A percentile compares a stretch with the other conserved stretches of the same genome.
These are phyloP conservation scores for Xerocomellus intermedius DNA, from an alignment of 768 basidiomycete species.

Conservation along the genomic window DNA sequence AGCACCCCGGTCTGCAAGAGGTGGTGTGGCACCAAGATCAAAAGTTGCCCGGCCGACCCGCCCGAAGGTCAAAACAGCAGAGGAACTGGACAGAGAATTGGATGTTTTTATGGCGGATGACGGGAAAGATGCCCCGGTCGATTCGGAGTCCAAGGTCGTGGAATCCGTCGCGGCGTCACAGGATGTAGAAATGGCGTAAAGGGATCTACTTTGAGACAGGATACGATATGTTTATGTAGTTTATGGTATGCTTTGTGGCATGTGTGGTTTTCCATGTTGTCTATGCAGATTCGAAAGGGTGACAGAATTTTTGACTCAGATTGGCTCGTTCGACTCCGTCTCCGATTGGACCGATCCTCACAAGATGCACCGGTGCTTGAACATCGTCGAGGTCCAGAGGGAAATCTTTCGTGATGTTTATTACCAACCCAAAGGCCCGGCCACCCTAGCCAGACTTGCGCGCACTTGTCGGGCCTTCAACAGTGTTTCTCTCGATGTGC, in stretches of 20 bases:
- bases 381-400: slow-evolving; percentile 27
- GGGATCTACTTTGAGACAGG: neutral
- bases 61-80: slow-evolving; percentile 68
- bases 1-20: slow-evolving; percentile 25
- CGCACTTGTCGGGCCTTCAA: slow-evolving; percentile 27
- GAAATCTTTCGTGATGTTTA: slow-evolving; percentile 22
- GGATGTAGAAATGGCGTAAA: slow-evolving; percentile 56
- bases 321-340: neutral
- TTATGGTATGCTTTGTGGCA: slow-evolving; percentile 8
- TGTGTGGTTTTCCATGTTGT: neutral
- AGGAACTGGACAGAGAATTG: slow-evolving; percentile 84
- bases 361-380: slow-evolving; percentile 26
- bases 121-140: slow-evolving; percentile 21
- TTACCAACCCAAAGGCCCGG: neutral
- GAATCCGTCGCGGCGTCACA: slow-evolving; percentile 22
- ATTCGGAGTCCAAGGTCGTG: slow-evolving; percentile 15
- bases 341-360: neutral
- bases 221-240: slow-evolving; percentile 21
- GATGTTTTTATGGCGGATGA: slow-evolving; percentile 82
- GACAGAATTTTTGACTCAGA: neutral
- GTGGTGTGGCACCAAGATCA: slow-evolving; percentile 11
- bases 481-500: slow-evolving; percentile 21
- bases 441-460: slow-evolving; percentile 22
- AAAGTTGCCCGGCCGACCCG: slow-evolving; percentile 32
- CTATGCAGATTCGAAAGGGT: neutral